Base-by-base conservation (phyloP, 179 eudicot genomes). In the Heliamphora pulchella region DNA sequence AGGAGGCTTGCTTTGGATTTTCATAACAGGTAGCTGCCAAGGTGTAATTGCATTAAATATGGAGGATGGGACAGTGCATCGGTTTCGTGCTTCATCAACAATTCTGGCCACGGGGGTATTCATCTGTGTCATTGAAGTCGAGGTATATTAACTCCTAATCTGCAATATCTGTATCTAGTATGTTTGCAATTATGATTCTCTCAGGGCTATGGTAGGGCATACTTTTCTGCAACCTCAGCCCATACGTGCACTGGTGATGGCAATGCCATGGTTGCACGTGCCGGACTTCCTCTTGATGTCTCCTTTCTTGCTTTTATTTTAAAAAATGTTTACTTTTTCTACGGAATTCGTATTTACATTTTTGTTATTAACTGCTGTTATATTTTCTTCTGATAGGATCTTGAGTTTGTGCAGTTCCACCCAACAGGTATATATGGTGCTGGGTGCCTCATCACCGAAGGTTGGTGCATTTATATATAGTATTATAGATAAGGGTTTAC, bases 171-270 rank as follows among this genome's bases (percentile, higher is more conserved):
- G 18, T 5, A 3, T 72, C 15, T 64, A 66, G 18, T 18, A 22
- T 55, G 31, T 31, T 47, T 68, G 47, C 3, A 1, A 22, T 54
- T 70, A 59, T 64, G 54, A 53, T 48, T 82, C 22, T 58, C 63
- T 50, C 83, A 94, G 98, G 98, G 98, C 50, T 96, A 96, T 88
- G 99, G 99, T 46, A 90, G 99, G 80, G 85, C 99, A 61, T 96
- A 92, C 86, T 96, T 96, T 75, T 96, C 99, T 75, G 99, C 99
- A 78, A 96, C 99, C 65, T 96, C 99, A 74, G 99, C 99, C 68
- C 99, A 96, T 87, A 94, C 99, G 53, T 96, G 99, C 90, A 96
- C 99, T n/a, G 99, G 99, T 77, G 99, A 96, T 90, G 99, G 98
- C 43, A 94, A 93, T 89, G 99, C 95, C 73, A 96, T 94, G 99